Evolutionary conservation across 2,329 filamentous ascomycete species (phyloP), one percentile per base, ranked within the genome.

Genomic region (Capronia epimyces): DNA sequence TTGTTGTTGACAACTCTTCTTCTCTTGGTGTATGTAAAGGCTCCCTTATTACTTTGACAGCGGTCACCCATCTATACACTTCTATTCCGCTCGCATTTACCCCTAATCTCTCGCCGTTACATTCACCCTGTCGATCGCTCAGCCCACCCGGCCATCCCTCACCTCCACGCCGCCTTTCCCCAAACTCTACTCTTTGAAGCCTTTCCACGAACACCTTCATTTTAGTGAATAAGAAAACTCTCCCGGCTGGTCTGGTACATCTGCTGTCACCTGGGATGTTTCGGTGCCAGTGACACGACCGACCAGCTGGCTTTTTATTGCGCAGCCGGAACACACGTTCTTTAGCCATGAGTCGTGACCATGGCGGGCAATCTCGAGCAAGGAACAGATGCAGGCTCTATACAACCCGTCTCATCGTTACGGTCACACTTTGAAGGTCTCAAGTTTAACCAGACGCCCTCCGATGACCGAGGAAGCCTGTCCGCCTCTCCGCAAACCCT

Each of bases 351-450:
- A 47, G 27, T 49, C 16, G 52, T 29, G 18, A 49, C 6, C 16
- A 52, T 56, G 56, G 56, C 53, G 49, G 43, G 49, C 40, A 53
- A 59, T 31, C 46, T 43, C 27, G 48, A 59, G 46, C 44, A 56
- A 50, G 50, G 54, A 49, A 51, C 55, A 16, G 57, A 57, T 45
- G 57, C 49, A 12, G 57, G 46, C 25, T 44, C 54, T 15, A 57
- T 55, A 31, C 71, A 67, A 64, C 72, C 73, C 3, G 73, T 75
- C 3, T 75, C 73, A 16, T 74, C 72, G 24, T 64, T 75, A 16
- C 64, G 72, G 40, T 75, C 73, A 24, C 71, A 75, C 55, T 75
- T 75, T 48, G 73, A 75, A 53, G 69, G 69, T 22, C 67, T 75
- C n/a, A 65, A 71, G 32, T 65, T 68, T 52, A 42, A 36, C 15